Evolutionary conservation across 164 flowering plant species (phyloP), one percentile per base, ranked within the genome.

Genomic region (Paratinospora sagittata): DNA sequence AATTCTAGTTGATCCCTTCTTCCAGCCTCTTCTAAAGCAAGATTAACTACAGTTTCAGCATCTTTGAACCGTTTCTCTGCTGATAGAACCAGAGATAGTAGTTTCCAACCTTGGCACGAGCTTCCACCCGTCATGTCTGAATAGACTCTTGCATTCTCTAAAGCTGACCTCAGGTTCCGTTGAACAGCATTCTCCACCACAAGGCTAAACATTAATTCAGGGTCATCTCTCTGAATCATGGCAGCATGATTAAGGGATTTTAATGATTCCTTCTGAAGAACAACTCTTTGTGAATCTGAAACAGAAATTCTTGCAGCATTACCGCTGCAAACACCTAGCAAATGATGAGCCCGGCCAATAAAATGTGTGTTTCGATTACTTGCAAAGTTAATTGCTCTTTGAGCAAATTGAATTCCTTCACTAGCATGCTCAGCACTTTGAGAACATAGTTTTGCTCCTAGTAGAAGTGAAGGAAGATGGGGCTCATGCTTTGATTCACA

Each of bases 321-420:
- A n/a, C 96, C 97, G 82, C 84, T 92, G 74, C 92, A 87, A 72
- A 85, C 70, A 49, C 99, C 99, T 70, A 92, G 90, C 68, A 85
- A 84, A 61, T 78, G 87, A 73, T 83, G 87, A 14, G 87, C 90
- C 73, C 78, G 83, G 63, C 81, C 81, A 63, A 70, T 66, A 60
- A 86, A 76, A 88, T 92, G 96, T 69, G 81, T 69, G 27, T 74
- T 74, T 33, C 27, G 67, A 52, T 67, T 27, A 70, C 67, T 66
- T 19, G 73, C 69, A 13, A 68, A 71, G 8, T 84, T 80, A 68
- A 88, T 78, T 16, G 88, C 85, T 72, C 73, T 81, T 26, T 74
- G 88, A 55, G 89, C 87, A 81, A 88, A 95, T 8, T 77, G 70
- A 17, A 95, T 77, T 58, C 98, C 98, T 68, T 85, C 84, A 65